Base-by-base conservation (phyloP, 495 filamentous ascomycete species). In the Aspergillus nidulans region DNA sequence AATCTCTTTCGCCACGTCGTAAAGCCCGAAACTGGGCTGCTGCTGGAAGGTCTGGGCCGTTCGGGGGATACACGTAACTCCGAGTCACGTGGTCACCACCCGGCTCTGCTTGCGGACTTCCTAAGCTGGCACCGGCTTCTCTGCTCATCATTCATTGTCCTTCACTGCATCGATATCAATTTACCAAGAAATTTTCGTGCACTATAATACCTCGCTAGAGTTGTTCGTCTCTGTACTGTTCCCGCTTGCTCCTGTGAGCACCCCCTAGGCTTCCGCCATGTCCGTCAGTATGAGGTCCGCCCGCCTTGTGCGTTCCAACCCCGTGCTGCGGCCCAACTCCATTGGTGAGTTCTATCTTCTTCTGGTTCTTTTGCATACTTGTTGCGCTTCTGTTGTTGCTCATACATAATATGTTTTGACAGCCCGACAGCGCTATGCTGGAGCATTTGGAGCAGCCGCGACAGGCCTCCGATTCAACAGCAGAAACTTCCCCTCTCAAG, bases 391-490 rank as follows among this genome's bases (percentile, higher is more conserved):
- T 32, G 24, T 12, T 1, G 16, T 49, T 18, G 6, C 15, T 23
- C 19, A 18, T 36, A 28, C 56, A 62, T n/a, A 62, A 53, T 26
- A 25, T 6, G 24, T 34, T 39, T 40, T 7, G 3, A 28, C 44
- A 77, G 74, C 63, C 48, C 70, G 70, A 43, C 64, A 64, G 53
- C 70, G 72, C 48, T 60, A 66, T 52, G 57, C 64, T 23, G 69
- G 64, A 48, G 68, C 73, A 47, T 52, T 72, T 48, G 67, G 70
- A 42, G 64, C 73, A 21, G 65, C 71, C 8, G 58, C 80, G 40
- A 77, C 75, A 60, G 78, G 70, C 64, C 75, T 86, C 20, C 78
- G 79, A 28, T 79, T 77, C 48, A 81, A 83, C 71, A 75, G 77
- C 40, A 76, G 77, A 61, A 74, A 70, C 52, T 67, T 86, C 34